phyloP scores from a whole-genome alignment of 805 yeast genomes.

The Lachancea nothofagi region DNA sequence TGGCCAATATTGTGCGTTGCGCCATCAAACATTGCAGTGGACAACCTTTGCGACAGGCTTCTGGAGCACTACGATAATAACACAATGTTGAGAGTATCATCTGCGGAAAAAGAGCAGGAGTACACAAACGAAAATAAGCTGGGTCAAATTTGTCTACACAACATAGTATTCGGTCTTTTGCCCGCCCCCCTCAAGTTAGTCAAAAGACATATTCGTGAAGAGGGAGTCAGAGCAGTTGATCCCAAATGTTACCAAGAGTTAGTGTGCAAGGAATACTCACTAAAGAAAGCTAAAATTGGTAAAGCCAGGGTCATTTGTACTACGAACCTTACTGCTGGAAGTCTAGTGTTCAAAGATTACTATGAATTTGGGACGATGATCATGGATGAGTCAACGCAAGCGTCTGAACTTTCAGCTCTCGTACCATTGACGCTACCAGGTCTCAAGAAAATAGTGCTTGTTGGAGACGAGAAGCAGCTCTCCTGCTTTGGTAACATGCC shows the following conservation, averaged over 20 bases:
- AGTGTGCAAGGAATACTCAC: slow-evolving; percentile 27
- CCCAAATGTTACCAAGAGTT: not conserved
- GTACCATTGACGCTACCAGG: slow-evolving; percentile 59
- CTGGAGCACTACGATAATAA: slow-evolving; percentile 37
- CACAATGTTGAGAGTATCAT: slow-evolving; percentile 19
- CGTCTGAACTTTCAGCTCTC: slow-evolving; percentile 57
- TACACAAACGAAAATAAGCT: not conserved
- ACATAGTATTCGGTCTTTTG: not conserved
- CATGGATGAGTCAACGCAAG: slow-evolving; percentile 66
- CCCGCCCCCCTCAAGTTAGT: not conserved
- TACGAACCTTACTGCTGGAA: slow-evolving; percentile 60
- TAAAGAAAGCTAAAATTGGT: slow-evolving; percentile 29
- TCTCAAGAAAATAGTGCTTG: slow-evolving; percentile 53
- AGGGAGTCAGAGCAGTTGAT: not conserved
- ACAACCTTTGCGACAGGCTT: slow-evolving; percentile 50
- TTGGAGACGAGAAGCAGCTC: slow-evolving; percentile 62
- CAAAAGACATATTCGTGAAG: not conserved
- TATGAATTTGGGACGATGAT: slow-evolving; percentile 50
- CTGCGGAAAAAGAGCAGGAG: not conserved
- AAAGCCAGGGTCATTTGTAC: slow-evolving; percentile 60
- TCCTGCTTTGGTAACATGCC: slow-evolving; percentile 58
- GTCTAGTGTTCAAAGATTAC: slow-evolving; percentile 45
- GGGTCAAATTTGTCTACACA: slow-evolving; percentile 1
- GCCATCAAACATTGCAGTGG: slow-evolving; percentile 61
- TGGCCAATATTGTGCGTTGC: slow-evolving; percentile 60